phyloP scores from a whole-genome alignment of 306 rosid genomes.

The Castanospermum australe region DNA sequence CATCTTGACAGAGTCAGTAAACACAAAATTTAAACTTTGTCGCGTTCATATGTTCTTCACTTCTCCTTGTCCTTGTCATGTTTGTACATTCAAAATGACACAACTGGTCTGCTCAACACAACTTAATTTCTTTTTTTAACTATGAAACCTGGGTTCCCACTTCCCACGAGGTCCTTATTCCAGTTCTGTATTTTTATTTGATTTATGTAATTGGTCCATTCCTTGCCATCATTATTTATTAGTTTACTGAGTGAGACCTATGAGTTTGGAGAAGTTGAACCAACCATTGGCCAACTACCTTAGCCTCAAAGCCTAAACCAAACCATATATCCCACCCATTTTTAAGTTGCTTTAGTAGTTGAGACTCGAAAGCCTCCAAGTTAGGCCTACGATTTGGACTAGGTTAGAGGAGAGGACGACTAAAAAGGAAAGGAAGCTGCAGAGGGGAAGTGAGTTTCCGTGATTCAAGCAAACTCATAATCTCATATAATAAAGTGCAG shows the following conservation, averaged over 20 bases:
- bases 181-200: background rate
- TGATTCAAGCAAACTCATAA: background rate
- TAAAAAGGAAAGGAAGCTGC: background rate
- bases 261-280: conserved; percentile 20
- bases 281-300: conserved; percentile 35
- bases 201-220: background rate
- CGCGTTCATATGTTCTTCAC: background rate
- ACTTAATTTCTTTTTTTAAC: background rate
- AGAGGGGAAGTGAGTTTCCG: background rate
- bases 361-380: background rate
- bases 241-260: background rate
- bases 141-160: background rate
- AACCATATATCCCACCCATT: conserved; percentile 9
- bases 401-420: background rate
- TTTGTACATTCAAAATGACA: conserved; percentile 11
- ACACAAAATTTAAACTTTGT: background rate
- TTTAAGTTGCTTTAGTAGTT: conserved; percentile 10
- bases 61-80: background rate
- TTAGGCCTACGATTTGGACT: background rate
- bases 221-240: background rate
- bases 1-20: background rate
- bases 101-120: conserved; percentile 1
- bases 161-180: background rate
- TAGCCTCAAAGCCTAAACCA: background rate
- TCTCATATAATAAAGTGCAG: background rate